Percentiles rank a stretch among this genome's conserved stretches.
These are phyloP conservation scores for Aspergillus piperis DNA, from an alignment of 2,329 filamentous ascomycete species.

Conservation along the genomic window DNA sequence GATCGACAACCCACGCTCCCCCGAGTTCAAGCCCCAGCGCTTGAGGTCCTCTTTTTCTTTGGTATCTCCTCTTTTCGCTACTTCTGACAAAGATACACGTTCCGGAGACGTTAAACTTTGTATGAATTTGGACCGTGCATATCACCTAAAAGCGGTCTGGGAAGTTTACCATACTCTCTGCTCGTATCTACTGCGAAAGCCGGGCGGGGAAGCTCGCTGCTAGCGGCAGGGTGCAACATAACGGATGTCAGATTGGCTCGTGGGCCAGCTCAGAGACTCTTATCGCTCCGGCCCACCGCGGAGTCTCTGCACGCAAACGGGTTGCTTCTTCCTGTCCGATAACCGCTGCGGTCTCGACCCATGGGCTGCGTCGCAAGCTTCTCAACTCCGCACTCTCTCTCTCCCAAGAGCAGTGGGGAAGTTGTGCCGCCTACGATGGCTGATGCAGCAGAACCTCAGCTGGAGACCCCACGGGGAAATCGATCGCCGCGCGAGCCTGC, in stretches of 20 bases:
- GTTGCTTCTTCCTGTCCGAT: not conserved
- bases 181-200: slow-evolving; percentile 2
- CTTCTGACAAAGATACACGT: not conserved
- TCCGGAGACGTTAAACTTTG: not conserved
- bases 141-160: not conserved
- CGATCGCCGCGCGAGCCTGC: not conserved
- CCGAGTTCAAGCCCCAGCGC: slow-evolving; percentile 15
- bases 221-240: not conserved
- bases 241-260: not conserved
- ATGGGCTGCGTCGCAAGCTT: slow-evolving; percentile 5
- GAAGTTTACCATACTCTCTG: not conserved
- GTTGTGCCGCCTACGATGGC: not conserved
- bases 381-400: not conserved
- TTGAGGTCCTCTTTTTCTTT: not conserved
- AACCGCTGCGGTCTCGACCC: slow-evolving; percentile 3
- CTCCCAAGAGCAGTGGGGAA: slow-evolving; percentile 1
- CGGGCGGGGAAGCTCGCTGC: not conserved
- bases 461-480: slow-evolving; percentile 8
- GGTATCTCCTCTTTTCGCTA: not conserved
- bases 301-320: not conserved
- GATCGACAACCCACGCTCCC: slow-evolving; percentile 15
- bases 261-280: not conserved
- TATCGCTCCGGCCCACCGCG: not conserved
- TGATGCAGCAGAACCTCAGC: not conserved
- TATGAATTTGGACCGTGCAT: not conserved